A percentile compares a stretch with the other conserved stretches of the same genome.
Conservation (phyloP, 2,329 filamentous ascomycete species). For the Blumeria hordei region DNA sequence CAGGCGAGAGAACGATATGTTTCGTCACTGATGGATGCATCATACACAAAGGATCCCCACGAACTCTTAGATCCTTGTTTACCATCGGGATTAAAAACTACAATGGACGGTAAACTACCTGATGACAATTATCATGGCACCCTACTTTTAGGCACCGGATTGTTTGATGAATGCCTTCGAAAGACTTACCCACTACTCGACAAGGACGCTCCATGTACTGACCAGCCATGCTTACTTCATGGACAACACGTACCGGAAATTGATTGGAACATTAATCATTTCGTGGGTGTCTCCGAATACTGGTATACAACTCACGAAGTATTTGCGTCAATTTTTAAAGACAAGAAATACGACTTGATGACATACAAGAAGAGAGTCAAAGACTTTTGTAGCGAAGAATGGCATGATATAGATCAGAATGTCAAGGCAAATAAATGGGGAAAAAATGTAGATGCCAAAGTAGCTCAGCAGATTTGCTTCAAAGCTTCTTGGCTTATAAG, state of each 20-base stretch:
- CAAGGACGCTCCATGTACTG: conserved; percentile 64
- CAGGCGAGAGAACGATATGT: conserved; percentile 72
- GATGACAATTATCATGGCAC: conserved; percentile 19
- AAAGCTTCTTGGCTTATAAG: conserved; percentile 97
- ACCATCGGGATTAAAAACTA: conserved; percentile 50
- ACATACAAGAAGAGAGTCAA: conserved; percentile 71
- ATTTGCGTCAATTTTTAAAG: conserved; percentile 51
- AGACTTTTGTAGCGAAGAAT: conserved; percentile 65
- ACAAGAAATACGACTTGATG: conserved; percentile 68
- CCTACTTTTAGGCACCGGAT: conserved; percentile 56
- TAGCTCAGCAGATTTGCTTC: conserved; percentile 77
- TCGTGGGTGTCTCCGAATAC: conserved; percentile 92
- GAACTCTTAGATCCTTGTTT: conserved; percentile 83
- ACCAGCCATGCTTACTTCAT: conserved; percentile 70
- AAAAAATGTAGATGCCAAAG: conserved; percentile 46
- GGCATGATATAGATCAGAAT: conserved; percentile 48
- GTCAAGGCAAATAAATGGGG: conserved; percentile 45
- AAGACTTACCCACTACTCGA: conserved; percentile 68
- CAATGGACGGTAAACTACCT: conserved; percentile 39
- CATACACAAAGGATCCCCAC: conserved; percentile 27
- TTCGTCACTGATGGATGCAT: conserved; percentile 45
- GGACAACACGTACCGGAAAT: conserved; percentile 85
- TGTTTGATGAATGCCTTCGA: conserved; percentile 63
- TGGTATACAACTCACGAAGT: conserved; percentile 97
- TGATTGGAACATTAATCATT: conserved; percentile 93